A percentile compares a stretch with the other conserved stretches of the same genome.
These are phyloP conservation scores for Mucuna pruriens DNA, from an alignment of 306 rosid genomes.

Conservation along the genomic window DNA sequence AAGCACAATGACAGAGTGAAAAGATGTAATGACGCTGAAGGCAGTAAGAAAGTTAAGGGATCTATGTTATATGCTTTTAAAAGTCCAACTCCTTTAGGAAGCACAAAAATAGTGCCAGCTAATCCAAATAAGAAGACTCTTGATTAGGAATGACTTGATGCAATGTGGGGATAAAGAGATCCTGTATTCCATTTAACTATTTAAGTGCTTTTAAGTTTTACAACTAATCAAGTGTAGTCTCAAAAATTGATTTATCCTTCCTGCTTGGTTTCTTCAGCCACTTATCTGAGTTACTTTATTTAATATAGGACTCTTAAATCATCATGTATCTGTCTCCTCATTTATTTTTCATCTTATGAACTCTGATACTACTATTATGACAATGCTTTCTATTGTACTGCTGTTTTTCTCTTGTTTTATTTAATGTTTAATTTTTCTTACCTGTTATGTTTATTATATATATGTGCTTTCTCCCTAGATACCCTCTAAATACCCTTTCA, in stretches of 20 bases:
- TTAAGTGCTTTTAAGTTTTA: background rate
- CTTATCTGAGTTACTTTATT: background rate
- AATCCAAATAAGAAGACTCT: background rate
- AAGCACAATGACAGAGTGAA: background rate
- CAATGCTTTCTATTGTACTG: background rate
- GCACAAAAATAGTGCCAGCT: background rate
- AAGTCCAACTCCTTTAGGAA: background rate
- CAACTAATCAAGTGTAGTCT: conserved; percentile 9
- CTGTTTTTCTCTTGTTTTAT: background rate
- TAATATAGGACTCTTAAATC: background rate
- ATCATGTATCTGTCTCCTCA: conserved; percentile 11
- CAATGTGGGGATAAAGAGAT: background rate
- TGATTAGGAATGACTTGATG: background rate
- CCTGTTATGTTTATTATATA: background rate
- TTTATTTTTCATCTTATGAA: conserved; percentile 12
- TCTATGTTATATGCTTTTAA: background rate
- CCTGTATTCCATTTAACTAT: background rate
- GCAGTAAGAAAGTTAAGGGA: background rate
- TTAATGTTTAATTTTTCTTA: background rate
- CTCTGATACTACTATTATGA: background rate
- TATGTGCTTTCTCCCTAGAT: conserved; percentile 34
- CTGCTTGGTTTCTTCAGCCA: background rate
- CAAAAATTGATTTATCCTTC: background rate
- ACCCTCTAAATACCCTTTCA: background rate
- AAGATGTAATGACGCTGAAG: background rate